phyloP scores from a whole-genome alignment of 306 rosid species.

The Acacia acuminata region DNA sequence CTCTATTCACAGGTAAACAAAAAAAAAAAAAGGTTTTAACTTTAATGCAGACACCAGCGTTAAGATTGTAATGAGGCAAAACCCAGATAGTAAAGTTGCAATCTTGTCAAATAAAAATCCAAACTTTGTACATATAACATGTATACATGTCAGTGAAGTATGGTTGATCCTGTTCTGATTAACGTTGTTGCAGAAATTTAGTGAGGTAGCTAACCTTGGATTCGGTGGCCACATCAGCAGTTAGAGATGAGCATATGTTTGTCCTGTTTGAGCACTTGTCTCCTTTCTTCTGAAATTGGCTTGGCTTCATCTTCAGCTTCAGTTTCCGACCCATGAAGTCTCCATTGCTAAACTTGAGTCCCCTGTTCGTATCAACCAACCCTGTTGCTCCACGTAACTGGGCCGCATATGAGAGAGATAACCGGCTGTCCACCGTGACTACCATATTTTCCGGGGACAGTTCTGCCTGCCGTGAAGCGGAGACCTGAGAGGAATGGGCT shows the following conservation, averaged over 20 bases:
- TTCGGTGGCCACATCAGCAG: conserved; percentile 32
- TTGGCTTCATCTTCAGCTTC: conserved; percentile 25
- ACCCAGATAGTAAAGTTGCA: background rate
- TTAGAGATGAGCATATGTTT: conserved; percentile 39
- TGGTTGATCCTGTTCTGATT: background rate
- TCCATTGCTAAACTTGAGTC: conserved; percentile 35
- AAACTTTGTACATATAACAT: background rate
- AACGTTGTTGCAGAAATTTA: background rate
- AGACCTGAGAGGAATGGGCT: background rate
- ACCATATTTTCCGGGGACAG: conserved; percentile 36
- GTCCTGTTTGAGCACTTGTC: conserved; percentile 20
- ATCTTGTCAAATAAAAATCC: background rate
- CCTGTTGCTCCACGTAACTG: conserved; percentile 29
- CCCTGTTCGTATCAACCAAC: conserved; percentile 13
- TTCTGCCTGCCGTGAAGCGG: conserved; percentile 20
- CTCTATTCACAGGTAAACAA: background rate
- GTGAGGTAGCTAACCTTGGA: conserved; percentile 37
- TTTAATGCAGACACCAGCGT: background rate
- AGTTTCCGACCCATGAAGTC: conserved; percentile 38
- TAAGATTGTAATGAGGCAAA: background rate
- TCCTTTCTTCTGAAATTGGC: background rate
- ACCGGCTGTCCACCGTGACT: conserved; percentile 33
- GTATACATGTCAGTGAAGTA: background rate
- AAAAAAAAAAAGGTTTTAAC: background rate
- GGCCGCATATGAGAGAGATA: conserved; percentile 34